phyloP scores from a whole-genome alignment of 2,329 filamentous ascomycete genomes.

The Delphinella strobiligena region DNA sequence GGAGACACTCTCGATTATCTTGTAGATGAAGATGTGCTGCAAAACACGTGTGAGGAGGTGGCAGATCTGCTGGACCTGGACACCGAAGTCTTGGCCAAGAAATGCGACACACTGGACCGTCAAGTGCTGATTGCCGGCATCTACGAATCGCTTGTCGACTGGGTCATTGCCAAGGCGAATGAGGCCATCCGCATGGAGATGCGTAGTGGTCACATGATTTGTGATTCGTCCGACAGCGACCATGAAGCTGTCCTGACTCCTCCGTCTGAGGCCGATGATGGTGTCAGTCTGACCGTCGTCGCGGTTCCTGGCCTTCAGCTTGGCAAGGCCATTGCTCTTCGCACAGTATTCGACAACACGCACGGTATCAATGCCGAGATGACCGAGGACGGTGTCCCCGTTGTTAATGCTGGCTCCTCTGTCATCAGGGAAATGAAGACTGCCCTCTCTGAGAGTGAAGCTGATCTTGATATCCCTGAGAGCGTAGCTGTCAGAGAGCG shows the following conservation, averaged over 20 bases:
- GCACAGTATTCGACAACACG: conserved; percentile 85
- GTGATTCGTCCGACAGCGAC: conserved; percentile 53
- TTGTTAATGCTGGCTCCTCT: conserved; percentile 61
- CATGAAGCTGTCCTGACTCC: conserved; percentile 48
- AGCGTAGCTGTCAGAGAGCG: conserved; percentile 58
- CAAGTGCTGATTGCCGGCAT: conserved; percentile 71
- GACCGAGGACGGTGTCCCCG: conserved; percentile 85
- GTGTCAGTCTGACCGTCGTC: conserved; percentile 77
- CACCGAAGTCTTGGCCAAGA: conserved; percentile 64
- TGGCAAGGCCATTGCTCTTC: conserved; percentile 79
- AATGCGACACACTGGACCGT: conserved; percentile 76
- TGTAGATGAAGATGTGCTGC: conserved; percentile 71
- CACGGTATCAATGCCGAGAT: conserved; percentile 92
- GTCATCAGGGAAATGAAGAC: conserved; percentile 79
- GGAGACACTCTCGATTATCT: conserved; percentile 81
- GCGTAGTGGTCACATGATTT: conserved; percentile 50
- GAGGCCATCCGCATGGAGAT: conserved; percentile 69
- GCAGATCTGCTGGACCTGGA: conserved; percentile 76
- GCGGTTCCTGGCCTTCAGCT: conserved; percentile 72
- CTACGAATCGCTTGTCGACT: conserved; percentile 91
- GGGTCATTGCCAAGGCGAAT: conserved; percentile 84
- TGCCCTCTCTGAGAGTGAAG: conserved; percentile 63
- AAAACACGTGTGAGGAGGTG: conserved; percentile 82
- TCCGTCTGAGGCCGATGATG: conserved; percentile 56
- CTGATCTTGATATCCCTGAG: conserved; percentile 64